These are phyloP conservation scores for Hypsizygus ulmarius DNA, from an alignment of 1,284 basidiomycete species.

Conservation along the genomic window DNA sequence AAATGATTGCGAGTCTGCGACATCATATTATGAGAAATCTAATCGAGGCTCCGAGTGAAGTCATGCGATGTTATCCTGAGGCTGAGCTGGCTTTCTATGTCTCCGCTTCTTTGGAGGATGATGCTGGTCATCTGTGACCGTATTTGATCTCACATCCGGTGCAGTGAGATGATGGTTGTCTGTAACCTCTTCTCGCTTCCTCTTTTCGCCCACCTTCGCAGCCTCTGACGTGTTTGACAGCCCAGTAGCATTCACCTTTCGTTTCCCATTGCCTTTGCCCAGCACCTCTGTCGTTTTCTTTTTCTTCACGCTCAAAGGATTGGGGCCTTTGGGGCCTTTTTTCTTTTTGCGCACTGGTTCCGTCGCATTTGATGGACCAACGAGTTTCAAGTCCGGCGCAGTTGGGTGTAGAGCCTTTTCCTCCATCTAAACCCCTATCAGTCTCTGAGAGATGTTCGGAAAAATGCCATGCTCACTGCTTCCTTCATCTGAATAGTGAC, in stretches of 20 bases:
- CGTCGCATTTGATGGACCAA: conserved; percentile 31
- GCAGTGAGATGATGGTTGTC: conserved; percentile 1
- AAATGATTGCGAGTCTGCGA: no score
- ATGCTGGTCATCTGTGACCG: not conserved
- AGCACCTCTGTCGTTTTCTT: conserved; percentile 45
- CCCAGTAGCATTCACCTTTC: conserved; percentile 9
- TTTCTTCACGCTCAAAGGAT: conserved; percentile 92
- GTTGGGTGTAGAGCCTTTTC: conserved; percentile 49
- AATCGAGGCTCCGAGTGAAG: no score
- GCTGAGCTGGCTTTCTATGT: conserved; percentile 18
- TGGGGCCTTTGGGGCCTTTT: conserved; percentile 82
- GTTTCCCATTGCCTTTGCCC: conserved; percentile 18
- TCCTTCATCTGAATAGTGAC: conserved; percentile 71
- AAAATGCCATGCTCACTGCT: conserved; percentile 39
- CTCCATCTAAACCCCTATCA: conserved; percentile 44
- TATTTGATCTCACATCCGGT: not conserved
- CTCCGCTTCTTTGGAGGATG: conserved; percentile 27
- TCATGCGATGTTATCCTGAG: not conserved
- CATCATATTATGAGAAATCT: no score
- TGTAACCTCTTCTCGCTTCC: conserved; percentile 32
- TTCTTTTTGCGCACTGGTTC: conserved; percentile 56
- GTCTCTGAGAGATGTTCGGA: not conserved
- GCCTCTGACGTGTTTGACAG: not conserved
- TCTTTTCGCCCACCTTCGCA: conserved; percentile 27
- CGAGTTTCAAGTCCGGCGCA: conserved; percentile 42